Percentiles rank a stretch among this genome's conserved stretches.
These are phyloP conservation scores for Phaseolus lunatus DNA, from an alignment of 306 rosid genomes.

Conservation along the genomic window DNA sequence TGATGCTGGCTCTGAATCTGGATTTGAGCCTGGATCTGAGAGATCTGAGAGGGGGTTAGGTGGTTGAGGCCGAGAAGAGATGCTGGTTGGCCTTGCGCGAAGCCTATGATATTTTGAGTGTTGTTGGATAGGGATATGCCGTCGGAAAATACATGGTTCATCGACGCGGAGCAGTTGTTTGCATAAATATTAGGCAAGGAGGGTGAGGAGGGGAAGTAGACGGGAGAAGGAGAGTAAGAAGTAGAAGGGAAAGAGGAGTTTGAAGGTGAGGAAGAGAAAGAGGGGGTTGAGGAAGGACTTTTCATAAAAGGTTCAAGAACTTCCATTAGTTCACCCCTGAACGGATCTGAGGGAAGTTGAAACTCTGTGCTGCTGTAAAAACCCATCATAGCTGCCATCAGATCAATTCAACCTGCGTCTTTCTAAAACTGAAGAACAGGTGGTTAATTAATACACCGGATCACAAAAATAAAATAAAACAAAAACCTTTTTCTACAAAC, in stretches of 20 bases:
- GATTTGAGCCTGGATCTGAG: conserved; percentile 79
- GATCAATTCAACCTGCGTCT: conserved; percentile 59
- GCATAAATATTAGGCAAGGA: conserved; percentile 31
- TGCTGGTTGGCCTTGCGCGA: conserved; percentile 50
- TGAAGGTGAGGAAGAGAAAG: not conserved
- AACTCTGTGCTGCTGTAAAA: conserved; percentile 59
- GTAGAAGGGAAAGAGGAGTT: conserved; percentile 38
- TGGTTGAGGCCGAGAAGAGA: conserved; percentile 66
- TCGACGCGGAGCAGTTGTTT: conserved; percentile 50
- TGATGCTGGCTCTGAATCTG: conserved; percentile 49
- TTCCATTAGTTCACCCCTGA: conserved; percentile 93
- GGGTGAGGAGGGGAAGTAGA: conserved; percentile 36
- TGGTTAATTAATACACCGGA: not conserved
- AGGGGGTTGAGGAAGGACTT: conserved; percentile 62
- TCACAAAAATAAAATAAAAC: not conserved
- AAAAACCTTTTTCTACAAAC: conserved; percentile 22
- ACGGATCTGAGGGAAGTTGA: conserved; percentile 59
- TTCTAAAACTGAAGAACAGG: conserved; percentile 75
- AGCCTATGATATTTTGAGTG: conserved; percentile 47
- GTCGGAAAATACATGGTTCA: conserved; percentile 51
- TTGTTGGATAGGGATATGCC: conserved; percentile 49
- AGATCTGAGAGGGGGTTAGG: conserved; percentile 69
- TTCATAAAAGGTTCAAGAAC: conserved; percentile 98
- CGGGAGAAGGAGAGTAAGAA: conserved; percentile 42
- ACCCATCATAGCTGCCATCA: conserved; percentile 83